Evolutionary conservation across 208 protist species (phyloP).

Genomic region (Sergeia podlipaevii): DNA sequence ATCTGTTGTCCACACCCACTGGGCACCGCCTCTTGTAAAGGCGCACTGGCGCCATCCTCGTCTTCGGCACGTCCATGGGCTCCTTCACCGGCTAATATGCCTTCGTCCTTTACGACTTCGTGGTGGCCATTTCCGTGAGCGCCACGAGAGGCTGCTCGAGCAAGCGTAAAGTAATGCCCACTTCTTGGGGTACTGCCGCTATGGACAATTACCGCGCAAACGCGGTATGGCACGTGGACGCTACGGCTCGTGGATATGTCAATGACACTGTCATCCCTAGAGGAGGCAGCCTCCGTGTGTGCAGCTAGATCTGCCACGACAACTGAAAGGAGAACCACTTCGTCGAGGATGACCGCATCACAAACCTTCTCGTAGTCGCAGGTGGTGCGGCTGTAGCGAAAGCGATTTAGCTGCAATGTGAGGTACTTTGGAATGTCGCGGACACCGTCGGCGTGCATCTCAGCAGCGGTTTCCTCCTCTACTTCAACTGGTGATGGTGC

Average conservation of each 20-base stretch:
- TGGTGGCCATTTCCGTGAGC: background rate
- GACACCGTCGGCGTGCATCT: constrained; percentile 8
- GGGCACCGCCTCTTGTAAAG: constrained; percentile 2
- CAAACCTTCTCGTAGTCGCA: constrained; percentile 44
- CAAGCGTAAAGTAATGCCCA: constrained; percentile 66
- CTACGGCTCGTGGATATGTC: background rate
- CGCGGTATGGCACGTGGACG: constrained; percentile 35
- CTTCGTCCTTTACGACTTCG: background rate
- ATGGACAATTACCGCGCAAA: constrained; percentile 57
- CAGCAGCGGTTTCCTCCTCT: background rate
- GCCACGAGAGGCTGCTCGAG: constrained; percentile 2
- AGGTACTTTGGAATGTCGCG: constrained; percentile 58
- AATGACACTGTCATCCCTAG: background rate
- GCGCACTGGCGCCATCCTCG: background rate
- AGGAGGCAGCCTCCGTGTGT: background rate
- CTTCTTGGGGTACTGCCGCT: constrained; percentile 54
- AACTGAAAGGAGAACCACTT: constrained; percentile 38
- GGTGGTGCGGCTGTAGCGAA: constrained; percentile 32
- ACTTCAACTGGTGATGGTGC: background rate
- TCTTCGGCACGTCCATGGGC: background rate
- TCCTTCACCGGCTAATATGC: background rate
- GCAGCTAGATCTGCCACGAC: background rate
- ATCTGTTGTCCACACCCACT: too few relatives aligned
- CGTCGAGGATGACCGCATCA: constrained; percentile 44
- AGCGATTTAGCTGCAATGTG: constrained; percentile 59